Conservation (phyloP, 1,284 basidiomycete genomes). For the Tetrapyrgos nigripes region DNA sequence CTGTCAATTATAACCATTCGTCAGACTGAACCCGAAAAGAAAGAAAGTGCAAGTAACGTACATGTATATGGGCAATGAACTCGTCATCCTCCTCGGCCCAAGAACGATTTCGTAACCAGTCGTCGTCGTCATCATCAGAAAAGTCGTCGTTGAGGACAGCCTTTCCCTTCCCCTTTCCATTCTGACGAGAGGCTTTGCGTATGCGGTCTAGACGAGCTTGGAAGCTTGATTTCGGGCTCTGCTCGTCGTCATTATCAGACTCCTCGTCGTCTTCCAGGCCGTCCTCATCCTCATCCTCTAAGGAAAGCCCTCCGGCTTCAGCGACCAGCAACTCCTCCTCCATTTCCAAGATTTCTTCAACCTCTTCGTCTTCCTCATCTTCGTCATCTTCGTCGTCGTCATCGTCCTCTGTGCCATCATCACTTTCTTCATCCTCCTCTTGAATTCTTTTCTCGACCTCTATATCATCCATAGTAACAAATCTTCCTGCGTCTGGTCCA, state of each 20-base stretch:
- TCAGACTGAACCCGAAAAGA: background rate
- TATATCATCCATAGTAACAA: conserved; percentile 72
- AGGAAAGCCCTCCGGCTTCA: conserved; percentile 37
- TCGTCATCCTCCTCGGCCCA: conserved; percentile 74
- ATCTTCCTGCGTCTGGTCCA: conserved; percentile 46
- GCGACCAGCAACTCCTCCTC: conserved; percentile 44
- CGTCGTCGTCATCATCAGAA: conserved; percentile 34
- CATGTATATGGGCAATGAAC: conserved; percentile 67
- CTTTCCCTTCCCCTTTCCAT: conserved; percentile 5
- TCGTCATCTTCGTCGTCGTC: conserved; percentile 34
- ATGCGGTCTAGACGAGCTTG: conserved; percentile 56
- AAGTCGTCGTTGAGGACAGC: conserved; percentile 57
- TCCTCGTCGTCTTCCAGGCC: conserved; percentile 47
- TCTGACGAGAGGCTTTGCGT: conserved; percentile 33
- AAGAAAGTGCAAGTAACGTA: conserved; percentile 30
- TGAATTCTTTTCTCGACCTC: conserved; percentile 58
- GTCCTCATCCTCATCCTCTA: conserved; percentile 34
- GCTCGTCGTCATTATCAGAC: conserved; percentile 49
- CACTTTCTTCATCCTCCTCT: conserved; percentile 57
- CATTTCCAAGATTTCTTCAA: conserved; percentile 41
- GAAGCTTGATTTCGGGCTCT: conserved; percentile 58
- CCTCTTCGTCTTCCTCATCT: conserved; percentile 38
- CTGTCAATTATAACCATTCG: conserved; percentile 33
- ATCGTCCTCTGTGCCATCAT: conserved; percentile 24
- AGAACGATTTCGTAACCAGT: conserved; percentile 31